These are phyloP conservation scores for Fraxinus albicans DNA, from an alignment of 305 asterid species.

Conservation along the genomic window DNA sequence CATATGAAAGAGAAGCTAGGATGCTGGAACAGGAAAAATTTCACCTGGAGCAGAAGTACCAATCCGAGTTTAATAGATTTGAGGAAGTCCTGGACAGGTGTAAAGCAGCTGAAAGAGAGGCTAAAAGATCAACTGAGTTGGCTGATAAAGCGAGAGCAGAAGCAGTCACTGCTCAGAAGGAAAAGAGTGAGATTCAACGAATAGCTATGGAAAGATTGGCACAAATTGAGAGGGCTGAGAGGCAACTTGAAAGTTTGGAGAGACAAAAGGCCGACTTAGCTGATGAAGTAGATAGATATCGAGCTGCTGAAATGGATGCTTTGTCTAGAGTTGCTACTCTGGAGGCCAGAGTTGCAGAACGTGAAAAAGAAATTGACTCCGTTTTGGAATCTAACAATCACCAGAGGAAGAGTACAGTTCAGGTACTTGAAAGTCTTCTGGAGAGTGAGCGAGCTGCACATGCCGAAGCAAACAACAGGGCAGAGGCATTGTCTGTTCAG, in stretches of 20 bases:
- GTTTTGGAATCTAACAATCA: conserved; percentile 67
- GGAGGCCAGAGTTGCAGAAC: conserved; percentile 72
- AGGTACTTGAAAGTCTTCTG: conserved; percentile 71
- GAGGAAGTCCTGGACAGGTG: conserved; percentile 84
- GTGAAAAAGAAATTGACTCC: conserved; percentile 77
- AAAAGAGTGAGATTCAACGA: conserved; percentile 64
- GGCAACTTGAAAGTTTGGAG: conserved; percentile 66
- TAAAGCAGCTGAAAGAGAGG: conserved; percentile 76
- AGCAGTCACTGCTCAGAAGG: conserved; percentile 83
- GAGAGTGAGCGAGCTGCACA: conserved; percentile 81
- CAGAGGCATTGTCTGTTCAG: conserved; percentile 79
- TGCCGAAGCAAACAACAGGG: conserved; percentile 79
- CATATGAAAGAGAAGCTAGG: conserved; percentile 77
- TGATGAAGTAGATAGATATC: conserved; percentile 50
- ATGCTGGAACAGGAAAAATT: conserved; percentile 78
- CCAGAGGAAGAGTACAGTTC: conserved; percentile 68
- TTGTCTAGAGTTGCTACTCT: conserved; percentile 50
- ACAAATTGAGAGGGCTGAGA: conserved; percentile 68
- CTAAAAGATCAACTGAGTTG: conserved; percentile 74
- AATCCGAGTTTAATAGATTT: conserved; percentile 59
- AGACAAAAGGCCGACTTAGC: conserved; percentile 61
- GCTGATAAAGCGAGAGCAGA: conserved; percentile 92
- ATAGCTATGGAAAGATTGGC: conserved; percentile 79
- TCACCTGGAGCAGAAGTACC: conserved; percentile 82
- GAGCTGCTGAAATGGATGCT: conserved; percentile 76